Evolutionary conservation across 805 yeast species (phyloP), one percentile per base, ranked within the genome.

Genomic region (Kuraishia piskuri): DNA sequence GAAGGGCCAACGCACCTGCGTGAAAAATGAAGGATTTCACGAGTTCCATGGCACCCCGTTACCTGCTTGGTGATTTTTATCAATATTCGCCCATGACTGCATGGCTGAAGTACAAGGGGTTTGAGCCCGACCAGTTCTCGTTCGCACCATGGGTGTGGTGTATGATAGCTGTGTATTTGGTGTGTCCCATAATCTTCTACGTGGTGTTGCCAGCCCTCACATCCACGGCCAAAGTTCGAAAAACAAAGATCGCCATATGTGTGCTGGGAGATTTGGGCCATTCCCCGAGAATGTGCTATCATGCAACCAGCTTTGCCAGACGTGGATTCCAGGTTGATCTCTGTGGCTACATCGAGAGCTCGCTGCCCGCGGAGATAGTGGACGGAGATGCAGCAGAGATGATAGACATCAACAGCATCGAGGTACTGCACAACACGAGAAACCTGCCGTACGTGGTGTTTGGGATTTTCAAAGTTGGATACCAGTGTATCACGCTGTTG

Each of bases 191-290:
- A 8, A 9, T 71, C 1, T 72, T 75, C 17, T 78, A 77, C 61
- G 54, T 63, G 2, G 48, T 73, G 0, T 57, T 78, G 3, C 82
- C 83, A 1, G 61, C 61, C 24, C 45, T 76, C 14, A 51, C 64
- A 3, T 58, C 65, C 36, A 62, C 63, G 22, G 31, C 52, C 10
- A 37, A 51, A 2, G 48, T 53, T 46, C 55, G 63, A 40, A 49
- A 74, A 55, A 80, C 75, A 57, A 78, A 89, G 52, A 83, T 89
- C 5, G 76, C 87, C 9, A 82, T 94, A 20, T 77, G 89, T 57
- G 99, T 94, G 2, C 71, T 94, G 20, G 99, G 99, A 1, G 98
- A 92, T 64, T 64, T 94, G 52, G 97, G 96, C 14, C 96, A 90
- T 63, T 91, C 97, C 0, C 99, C 99, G 6, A 75, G 99, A 55